Percentiles rank a stretch among this genome's conserved stretches.
phyloP scores from a whole-genome alignment of 1,284 basidiomycete species.

The Abortiporus biennis region DNA sequence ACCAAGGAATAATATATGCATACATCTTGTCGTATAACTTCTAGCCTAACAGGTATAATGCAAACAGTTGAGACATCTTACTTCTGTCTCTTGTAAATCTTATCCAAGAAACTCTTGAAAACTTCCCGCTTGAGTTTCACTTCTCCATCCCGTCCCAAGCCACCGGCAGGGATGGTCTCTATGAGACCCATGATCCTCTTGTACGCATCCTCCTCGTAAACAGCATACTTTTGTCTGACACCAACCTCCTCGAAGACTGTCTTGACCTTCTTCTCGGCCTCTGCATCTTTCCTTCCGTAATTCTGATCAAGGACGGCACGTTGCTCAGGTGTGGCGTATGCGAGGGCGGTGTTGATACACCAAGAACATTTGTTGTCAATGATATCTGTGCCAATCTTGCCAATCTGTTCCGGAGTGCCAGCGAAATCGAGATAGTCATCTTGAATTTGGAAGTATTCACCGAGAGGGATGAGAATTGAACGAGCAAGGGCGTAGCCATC shows the following conservation, averaged over 20 bases:
- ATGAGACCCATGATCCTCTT: constrained; percentile 63
- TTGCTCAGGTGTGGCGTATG: constrained; percentile 49
- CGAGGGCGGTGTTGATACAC: constrained; percentile 90
- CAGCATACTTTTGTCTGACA: constrained; percentile 62
- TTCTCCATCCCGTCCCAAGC: constrained; percentile 20
- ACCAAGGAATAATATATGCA: no score
- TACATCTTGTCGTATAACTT: no score
- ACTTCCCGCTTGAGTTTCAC: constrained; percentile 73
- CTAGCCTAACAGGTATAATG: no score
- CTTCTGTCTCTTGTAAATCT: constrained; percentile 88
- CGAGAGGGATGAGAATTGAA: constrained; percentile 86
- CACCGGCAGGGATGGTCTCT: constrained; percentile 58
- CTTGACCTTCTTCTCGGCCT: constrained; percentile 68
- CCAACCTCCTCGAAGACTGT: constrained; percentile 71
- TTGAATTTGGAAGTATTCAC: constrained; percentile 99
- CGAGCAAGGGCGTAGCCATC: constrained; percentile 77
- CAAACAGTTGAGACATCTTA: constrained; percentile 30
- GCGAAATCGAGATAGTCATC: constrained; percentile 97
- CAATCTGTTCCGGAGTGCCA: constrained; percentile 87
- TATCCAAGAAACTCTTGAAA: constrained; percentile 81
- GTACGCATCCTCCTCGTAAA: constrained; percentile 79
- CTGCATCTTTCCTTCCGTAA: constrained; percentile 81
- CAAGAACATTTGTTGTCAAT: constrained; percentile 99
- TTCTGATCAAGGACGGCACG: constrained; percentile 63
- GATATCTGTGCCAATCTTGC: constrained; percentile 98